Percentiles rank a stretch among this genome's conserved stretches.
Conservation (phyloP, 2,329 filamentous ascomycete species). For the Penicillium brevicompactum region DNA sequence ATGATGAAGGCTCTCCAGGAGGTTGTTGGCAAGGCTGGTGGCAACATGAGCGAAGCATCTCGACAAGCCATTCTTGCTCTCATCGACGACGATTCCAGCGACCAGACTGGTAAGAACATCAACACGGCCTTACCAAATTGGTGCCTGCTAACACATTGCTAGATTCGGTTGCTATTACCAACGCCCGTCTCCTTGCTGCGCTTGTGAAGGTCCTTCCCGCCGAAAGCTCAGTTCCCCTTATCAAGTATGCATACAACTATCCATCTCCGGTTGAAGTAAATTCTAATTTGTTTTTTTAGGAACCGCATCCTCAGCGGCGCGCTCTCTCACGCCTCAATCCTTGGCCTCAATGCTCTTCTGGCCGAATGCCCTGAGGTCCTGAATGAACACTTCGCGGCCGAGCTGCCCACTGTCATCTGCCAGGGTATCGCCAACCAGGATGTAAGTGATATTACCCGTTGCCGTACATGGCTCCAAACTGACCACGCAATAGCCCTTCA, state of each 20-base stretch:
- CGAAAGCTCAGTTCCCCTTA: conserved; percentile 64
- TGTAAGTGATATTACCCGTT: conserved; percentile 54
- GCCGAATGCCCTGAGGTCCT: conserved; percentile 75
- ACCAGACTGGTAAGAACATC: conserved; percentile 61
- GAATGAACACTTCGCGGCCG: conserved; percentile 68
- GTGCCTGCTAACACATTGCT: conserved; percentile 21
- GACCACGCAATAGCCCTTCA: conserved; percentile 62
- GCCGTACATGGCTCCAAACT: conserved; percentile 6
- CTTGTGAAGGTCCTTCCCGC: conserved; percentile 82
- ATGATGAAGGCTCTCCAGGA: conserved; percentile 98
- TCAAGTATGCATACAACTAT: conserved; percentile 50
- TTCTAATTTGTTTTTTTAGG: conserved; percentile 56
- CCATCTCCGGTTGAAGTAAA: background rate
- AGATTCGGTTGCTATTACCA: conserved; percentile 79
- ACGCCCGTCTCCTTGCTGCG: conserved; percentile 85
- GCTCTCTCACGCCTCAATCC: conserved; percentile 74
- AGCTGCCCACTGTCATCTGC: conserved; percentile 74
- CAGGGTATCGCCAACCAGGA: conserved; percentile 77
- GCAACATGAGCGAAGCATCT: conserved; percentile 91
- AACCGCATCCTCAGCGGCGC: conserved; percentile 77
- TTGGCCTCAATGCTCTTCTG: conserved; percentile 86
- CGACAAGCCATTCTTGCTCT: conserved; percentile 81
- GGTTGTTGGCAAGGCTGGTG: conserved; percentile 90
- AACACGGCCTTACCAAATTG: background rate
- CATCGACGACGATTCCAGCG: conserved; percentile 82